These are phyloP conservation scores for Gossypium lobatum DNA, from an alignment of 441 rosid genomes.

Conservation along the genomic window DNA sequence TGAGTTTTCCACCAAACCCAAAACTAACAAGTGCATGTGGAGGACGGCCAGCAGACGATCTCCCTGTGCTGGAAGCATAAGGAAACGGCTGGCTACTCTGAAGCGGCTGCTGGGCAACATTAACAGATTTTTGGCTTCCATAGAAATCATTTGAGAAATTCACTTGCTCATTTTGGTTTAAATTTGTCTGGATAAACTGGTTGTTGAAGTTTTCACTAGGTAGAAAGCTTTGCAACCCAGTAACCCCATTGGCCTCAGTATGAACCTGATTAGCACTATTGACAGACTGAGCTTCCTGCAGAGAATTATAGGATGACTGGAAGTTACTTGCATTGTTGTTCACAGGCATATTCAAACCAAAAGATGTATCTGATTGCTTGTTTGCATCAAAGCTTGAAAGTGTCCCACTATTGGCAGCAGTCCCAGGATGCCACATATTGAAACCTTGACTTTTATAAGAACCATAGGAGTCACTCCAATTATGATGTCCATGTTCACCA, in stretches of 20 bases:
- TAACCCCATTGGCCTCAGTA: constrained; percentile 43
- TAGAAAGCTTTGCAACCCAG: constrained; percentile 37
- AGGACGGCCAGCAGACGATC: constrained; percentile 93
- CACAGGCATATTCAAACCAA: constrained; percentile 36
- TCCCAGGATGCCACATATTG: constrained; percentile 45
- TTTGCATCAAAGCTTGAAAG: constrained; percentile 39
- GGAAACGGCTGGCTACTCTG: constrained; percentile 52
- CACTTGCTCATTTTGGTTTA: constrained; percentile 41
- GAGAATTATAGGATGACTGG: constrained; percentile 26
- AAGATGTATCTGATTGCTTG: constrained; percentile 37
- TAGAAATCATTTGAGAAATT: constrained; percentile 49
- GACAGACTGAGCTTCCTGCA: constrained; percentile 27
- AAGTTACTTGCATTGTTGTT: constrained; percentile 28
- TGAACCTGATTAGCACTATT: constrained; percentile 28
- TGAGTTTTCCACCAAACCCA: constrained; percentile 94
- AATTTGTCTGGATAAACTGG: constrained; percentile 42
- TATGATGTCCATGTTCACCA: constrained; percentile 33
- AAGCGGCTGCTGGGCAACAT: constrained; percentile 37
- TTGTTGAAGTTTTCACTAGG: constrained; percentile 38
- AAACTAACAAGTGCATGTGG: constrained; percentile 82
- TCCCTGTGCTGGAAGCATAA: constrained; percentile 43
- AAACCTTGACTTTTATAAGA: constrained; percentile 35
- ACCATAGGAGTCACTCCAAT: constrained; percentile 45
- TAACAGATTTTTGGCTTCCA: constrained; percentile 39
- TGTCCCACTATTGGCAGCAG: constrained; percentile 25